Percentiles rank a stretch among this genome's conserved stretches.
Evolutionary conservation across 805 yeast species (phyloP).

Genomic region (Teunomyces tritomae): DNA sequence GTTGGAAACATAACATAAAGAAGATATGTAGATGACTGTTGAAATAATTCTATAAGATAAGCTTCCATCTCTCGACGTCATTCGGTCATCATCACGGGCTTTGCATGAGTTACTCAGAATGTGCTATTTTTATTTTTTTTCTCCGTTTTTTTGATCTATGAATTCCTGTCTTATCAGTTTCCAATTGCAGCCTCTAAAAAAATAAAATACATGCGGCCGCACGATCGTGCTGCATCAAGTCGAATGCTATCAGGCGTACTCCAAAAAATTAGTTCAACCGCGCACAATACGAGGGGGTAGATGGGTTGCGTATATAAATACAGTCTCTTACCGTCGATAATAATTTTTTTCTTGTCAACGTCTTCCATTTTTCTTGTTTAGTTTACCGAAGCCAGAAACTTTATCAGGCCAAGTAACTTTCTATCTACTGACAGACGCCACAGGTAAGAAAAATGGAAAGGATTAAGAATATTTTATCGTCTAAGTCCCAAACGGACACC

Average conservation of each 20-base stretch:
- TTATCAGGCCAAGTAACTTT: neutral
- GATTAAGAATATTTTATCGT: neutral
- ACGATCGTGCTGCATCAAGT: neutral
- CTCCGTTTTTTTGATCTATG: neutral
- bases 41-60: no score
- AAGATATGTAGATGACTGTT: no score
- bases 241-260: neutral
- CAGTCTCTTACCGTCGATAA: no score
- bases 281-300: neutral
- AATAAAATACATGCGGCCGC: neutral
- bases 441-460: neutral
- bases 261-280: neutral
- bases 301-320: neutral
- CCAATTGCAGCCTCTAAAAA: slow-evolving; percentile 4
- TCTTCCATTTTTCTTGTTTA: neutral
- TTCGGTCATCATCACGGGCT: no score
- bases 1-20: no score
- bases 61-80: no score
- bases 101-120: no score
- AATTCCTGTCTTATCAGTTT: slow-evolving; percentile 1
- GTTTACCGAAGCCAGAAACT: neutral
- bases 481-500: neutral
- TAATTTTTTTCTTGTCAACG: neutral
- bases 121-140: neutral
- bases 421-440: neutral